Evolutionary conservation across 306 rosid species (phyloP).

Genomic region (Morella rubra): DNA sequence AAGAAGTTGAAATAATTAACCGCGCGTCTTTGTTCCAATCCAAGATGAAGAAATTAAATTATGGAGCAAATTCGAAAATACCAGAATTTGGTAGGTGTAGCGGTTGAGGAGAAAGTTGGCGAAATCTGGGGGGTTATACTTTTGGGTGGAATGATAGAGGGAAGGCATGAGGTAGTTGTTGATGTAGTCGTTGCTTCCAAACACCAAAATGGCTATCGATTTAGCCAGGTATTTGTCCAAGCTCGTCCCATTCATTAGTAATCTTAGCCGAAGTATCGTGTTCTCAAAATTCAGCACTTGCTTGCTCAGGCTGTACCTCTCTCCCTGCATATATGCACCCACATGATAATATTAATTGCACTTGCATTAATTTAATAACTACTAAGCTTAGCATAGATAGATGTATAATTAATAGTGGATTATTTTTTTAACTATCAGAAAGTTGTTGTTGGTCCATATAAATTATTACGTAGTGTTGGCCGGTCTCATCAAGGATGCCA

Average conservation of each 20-base stretch:
- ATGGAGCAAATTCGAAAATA: neutral
- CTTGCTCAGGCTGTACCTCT: slow-evolving; percentile 43
- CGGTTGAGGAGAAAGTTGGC: slow-evolving; percentile 63
- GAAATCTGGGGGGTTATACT: slow-evolving; percentile 45
- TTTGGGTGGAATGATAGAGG: slow-evolving; percentile 41
- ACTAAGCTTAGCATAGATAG: too few relatives aligned
- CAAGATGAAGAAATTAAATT: too few relatives aligned
- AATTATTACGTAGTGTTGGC: slow-evolving; percentile 62
- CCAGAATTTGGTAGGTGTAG: slow-evolving; percentile 48
- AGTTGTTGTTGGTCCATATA: neutral
- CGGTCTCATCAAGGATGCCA: slow-evolving; percentile 81
- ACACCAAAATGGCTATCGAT: slow-evolving; percentile 45
- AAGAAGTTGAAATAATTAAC: neutral
- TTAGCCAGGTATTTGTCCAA: slow-evolving; percentile 39
- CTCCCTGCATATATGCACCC: slow-evolving; percentile 42
- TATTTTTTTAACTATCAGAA: neutral
- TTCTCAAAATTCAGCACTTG: slow-evolving; percentile 56
- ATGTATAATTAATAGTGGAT: too few relatives aligned
- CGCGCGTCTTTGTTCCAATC: too few relatives aligned
- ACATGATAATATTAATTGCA: neutral
- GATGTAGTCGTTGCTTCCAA: slow-evolving; percentile 79
- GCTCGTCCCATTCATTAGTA: slow-evolving; percentile 36
- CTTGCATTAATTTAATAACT: too few relatives aligned
- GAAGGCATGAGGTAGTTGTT: slow-evolving; percentile 67
- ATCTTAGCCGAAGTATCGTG: slow-evolving; percentile 38